phyloP scores from a whole-genome alignment of 306 rosid species.

The Styphnolobium japonicum region DNA sequence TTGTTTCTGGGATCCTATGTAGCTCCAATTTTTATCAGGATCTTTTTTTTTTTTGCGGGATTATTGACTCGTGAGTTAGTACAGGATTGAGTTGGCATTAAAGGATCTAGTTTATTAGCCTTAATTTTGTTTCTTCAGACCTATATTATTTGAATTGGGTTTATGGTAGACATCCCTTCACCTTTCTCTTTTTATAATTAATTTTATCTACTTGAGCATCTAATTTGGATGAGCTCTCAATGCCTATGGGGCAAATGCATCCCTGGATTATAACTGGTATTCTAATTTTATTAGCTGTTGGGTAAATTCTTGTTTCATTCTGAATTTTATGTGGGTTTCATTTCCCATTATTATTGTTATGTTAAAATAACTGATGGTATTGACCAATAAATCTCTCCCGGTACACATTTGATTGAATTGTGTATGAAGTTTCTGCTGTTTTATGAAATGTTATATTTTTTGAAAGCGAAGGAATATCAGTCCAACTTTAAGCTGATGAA shows the following conservation, averaged over 20 bases:
- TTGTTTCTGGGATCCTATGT: not conserved
- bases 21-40: not conserved
- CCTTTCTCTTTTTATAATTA: not conserved
- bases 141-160: not conserved
- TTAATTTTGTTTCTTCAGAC: not conserved
- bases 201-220: not conserved
- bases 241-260: not conserved
- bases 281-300: not conserved
- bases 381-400: not conserved
- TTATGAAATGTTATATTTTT: not conserved
- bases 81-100: not conserved
- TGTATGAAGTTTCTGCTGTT: not conserved
- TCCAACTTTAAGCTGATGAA: not conserved
- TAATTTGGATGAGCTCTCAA: not conserved
- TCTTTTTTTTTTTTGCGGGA: slow-evolving; percentile 11
- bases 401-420: not conserved
- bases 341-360: not conserved
- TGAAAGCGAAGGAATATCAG: no score
- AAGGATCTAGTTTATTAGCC: not conserved
- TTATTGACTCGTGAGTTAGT: not conserved
- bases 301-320: not conserved
- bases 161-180: not conserved
- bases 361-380: no score
- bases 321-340: not conserved
- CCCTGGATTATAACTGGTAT: not conserved